Conservation (phyloP, 148 eudicot species). For the Vaccinium myrtillus region DNA sequence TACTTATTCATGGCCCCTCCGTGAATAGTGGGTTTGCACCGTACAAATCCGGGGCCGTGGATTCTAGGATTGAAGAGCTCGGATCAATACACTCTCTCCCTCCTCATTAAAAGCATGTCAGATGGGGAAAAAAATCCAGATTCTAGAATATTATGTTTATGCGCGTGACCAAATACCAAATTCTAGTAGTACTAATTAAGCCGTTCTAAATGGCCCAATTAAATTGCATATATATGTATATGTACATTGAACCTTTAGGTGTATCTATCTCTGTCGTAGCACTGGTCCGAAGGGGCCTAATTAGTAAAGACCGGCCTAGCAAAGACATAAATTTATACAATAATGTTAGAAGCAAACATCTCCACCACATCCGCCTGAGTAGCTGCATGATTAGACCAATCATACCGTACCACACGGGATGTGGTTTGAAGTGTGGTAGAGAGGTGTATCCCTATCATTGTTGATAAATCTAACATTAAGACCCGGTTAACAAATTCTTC, state of each 20-base stretch:
- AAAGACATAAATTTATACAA: background rate
- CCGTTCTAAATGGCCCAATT: background rate
- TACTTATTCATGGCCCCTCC: no score
- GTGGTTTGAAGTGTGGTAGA: no score
- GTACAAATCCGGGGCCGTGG: no score
- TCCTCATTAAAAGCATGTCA: no score
- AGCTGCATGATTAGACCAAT: no score
- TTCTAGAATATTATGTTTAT: background rate
- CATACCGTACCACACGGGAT: no score
- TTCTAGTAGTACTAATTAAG: background rate
- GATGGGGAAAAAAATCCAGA: no score
- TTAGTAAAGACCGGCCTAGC: background rate
- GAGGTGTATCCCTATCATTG: background rate
- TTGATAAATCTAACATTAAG: background rate
- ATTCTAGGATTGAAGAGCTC: no score
- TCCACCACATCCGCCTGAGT: no score
- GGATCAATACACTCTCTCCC: no score
- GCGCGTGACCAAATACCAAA: background rate
- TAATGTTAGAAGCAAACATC: no score
- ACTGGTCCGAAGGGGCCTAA: background rate
- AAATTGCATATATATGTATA: background rate
- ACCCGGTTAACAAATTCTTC: background rate
- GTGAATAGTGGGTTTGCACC: no score
- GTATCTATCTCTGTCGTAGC: background rate
- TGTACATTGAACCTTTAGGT: background rate